phyloP scores from a whole-genome alignment of 192 early-diverging fungal genomes.

The Linnemannia zychae region DNA sequence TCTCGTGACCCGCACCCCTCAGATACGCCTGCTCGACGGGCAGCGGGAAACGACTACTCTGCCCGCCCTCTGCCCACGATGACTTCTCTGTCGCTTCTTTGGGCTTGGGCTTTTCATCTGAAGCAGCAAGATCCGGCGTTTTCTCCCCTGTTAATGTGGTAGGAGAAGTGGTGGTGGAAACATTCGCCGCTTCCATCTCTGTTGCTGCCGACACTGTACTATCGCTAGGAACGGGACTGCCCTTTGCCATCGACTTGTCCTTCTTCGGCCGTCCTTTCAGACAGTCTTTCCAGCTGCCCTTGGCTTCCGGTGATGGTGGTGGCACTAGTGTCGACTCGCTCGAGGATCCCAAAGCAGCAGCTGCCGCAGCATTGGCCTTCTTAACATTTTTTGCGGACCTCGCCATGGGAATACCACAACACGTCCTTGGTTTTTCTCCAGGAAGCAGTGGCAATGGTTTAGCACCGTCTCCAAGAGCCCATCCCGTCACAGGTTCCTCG shows the following conservation, averaged over 20 bases:
- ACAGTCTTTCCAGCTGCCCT: not conserved
- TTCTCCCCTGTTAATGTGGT: not conserved
- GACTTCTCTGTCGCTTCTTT: not conserved
- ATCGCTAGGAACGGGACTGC: not conserved
- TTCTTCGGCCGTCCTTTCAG: not conserved
- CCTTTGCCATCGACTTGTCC: not conserved
- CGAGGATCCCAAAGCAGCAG: constrained; percentile 3
- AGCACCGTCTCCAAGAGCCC: constrained; percentile 47
- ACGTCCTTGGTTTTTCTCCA: constrained; percentile 18
- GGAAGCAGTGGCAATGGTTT: constrained; percentile 33
- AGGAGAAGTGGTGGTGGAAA: not conserved
- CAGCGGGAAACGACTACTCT: not conserved
- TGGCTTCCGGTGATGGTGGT: not conserved
- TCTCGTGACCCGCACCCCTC: constrained; percentile 22
- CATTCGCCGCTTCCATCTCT: not conserved
- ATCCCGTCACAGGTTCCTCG: constrained; percentile 39
- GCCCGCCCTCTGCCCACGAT: not conserved
- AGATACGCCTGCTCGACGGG: constrained; percentile 6
- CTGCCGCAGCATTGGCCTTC: constrained; percentile 3
- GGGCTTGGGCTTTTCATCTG: not conserved
- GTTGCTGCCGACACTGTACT: not conserved
- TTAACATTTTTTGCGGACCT: constrained; percentile 15
- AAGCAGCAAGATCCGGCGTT: not conserved
- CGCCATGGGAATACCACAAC: constrained; percentile 8
- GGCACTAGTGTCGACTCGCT: constrained; percentile 26